phyloP scores from a whole-genome alignment of 2,329 filamentous ascomycete species.

The Cladosporium phlei region DNA sequence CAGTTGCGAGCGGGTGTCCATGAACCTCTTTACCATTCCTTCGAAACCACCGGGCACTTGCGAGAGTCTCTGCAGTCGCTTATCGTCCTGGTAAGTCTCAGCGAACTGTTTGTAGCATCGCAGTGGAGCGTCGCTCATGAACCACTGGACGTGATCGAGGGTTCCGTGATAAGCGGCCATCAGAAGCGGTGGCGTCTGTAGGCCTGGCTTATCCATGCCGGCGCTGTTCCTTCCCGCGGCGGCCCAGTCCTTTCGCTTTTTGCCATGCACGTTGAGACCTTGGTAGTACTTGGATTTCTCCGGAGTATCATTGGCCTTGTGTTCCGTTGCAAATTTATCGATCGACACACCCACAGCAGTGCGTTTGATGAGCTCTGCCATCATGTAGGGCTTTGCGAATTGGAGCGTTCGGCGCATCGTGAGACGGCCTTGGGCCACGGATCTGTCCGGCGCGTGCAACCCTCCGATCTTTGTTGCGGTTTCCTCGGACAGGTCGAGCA shows the following conservation, averaged over 20 bases:
- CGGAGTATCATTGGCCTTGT: conserved; percentile 52
- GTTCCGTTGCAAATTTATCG: conserved; percentile 60
- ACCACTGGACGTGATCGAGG: conserved; percentile 70
- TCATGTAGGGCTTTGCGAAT: conserved; percentile 49
- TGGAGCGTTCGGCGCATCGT: too few relatives aligned
- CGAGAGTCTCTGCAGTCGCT: conserved; percentile 57
- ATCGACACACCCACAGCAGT: conserved; percentile 67
- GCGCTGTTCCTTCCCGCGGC: conserved; percentile 49
- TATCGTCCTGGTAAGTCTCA: conserved; percentile 56
- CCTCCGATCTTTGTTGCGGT: too few relatives aligned
- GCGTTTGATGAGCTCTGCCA: conserved; percentile 60
- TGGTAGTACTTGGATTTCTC: conserved; percentile 69
- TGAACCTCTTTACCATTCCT: conserved; percentile 57
- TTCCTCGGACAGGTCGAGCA: conserved; percentile 53
- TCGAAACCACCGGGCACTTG: conserved; percentile 60
- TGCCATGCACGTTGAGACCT: conserved; percentile 69
- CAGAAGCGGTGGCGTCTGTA: conserved; percentile 55
- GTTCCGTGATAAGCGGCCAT: conserved; percentile 54
- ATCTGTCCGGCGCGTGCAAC: too few relatives aligned
- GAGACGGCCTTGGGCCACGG: too few relatives aligned
- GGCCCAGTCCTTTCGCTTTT: conserved; percentile 72
- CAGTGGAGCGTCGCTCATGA: conserved; percentile 65
- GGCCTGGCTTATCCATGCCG: conserved; percentile 16
- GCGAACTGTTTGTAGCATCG: conserved; percentile 66
- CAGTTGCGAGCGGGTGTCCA: conserved; percentile 55